Evolutionary conservation across 1,284 basidiomycete species (phyloP).

Genomic region (Rhodofomes roseus): DNA sequence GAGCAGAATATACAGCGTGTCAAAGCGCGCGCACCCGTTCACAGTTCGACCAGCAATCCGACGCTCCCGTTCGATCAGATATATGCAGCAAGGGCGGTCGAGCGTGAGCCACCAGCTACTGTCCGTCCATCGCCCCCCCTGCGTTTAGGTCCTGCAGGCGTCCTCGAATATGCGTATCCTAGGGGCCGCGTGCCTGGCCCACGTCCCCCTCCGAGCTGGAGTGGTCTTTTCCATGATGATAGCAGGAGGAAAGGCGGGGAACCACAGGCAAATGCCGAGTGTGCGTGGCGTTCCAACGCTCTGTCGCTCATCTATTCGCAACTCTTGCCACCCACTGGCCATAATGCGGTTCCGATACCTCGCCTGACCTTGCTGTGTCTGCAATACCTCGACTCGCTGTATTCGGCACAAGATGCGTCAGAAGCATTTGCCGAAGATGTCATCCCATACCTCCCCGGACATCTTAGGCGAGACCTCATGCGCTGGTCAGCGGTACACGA

Average conservation of each 20-base stretch:
- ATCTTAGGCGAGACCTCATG: slow-evolving; percentile 53
- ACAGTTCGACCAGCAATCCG: slow-evolving; percentile 20
- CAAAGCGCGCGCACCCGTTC: slow-evolving; percentile 28
- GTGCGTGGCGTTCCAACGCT: slow-evolving; percentile 48
- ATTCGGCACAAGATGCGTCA: slow-evolving; percentile 16
- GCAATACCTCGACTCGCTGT: slow-evolving; percentile 33
- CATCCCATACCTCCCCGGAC: slow-evolving; percentile 47
- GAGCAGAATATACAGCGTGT: slow-evolving; percentile 48
- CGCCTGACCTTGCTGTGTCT: slow-evolving; percentile 40
- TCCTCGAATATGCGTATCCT: slow-evolving; percentile 23
- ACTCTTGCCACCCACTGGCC: slow-evolving; percentile 15
- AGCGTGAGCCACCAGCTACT: slow-evolving; percentile 8
- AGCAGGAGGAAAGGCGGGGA: slow-evolving; percentile 3
- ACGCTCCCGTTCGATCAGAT: slow-evolving; percentile 31
- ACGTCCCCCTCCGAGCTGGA: slow-evolving; percentile 24
- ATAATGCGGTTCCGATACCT: slow-evolving; percentile 28
- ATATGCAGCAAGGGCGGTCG: slow-evolving; percentile 14
- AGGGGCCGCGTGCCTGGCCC: slow-evolving; percentile 25
- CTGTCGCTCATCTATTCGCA: slow-evolving; percentile 47
- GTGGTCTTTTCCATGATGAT: slow-evolving; percentile 11
- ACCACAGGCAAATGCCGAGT: background rate
- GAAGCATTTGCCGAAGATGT: slow-evolving; percentile 36
- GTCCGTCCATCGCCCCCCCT: slow-evolving; percentile 16
- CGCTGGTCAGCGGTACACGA: slow-evolving; percentile 52
- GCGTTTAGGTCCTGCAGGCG: slow-evolving; percentile 14